Evolutionary conservation across 371 early-diverging fungal genomes (phyloP).

Genomic region (Quaeritorhiza haematococci): DNA sequence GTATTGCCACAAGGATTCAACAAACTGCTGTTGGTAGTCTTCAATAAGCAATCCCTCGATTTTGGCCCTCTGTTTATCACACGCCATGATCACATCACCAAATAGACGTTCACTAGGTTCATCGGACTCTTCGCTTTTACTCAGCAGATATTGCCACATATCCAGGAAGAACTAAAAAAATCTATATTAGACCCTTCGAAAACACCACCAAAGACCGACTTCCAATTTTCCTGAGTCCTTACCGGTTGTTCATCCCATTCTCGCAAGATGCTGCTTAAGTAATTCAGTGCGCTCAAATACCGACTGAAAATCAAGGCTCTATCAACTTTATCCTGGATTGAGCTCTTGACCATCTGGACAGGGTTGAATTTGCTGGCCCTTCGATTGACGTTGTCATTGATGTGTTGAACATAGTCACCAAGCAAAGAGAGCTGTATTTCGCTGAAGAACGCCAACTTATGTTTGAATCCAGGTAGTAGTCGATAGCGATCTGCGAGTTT

Average conservation of each 20-base stretch:
- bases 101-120: conserved; percentile 36
- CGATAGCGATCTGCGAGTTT: conserved; percentile 37
- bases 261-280: conserved; percentile 31
- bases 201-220: neutral
- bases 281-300: conserved; percentile 49
- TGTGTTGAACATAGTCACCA: conserved; percentile 41
- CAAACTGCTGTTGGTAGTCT: conserved; percentile 57
- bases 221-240: conserved; percentile 11
- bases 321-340: conserved; percentile 1
- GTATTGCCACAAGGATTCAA: conserved; percentile 49
- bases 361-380: conserved; percentile 22
- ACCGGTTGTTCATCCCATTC: conserved; percentile 58
- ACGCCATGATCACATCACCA: conserved; percentile 40
- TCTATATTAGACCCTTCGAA: neutral
- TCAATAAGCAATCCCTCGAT: conserved; percentile 50
- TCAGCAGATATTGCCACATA: conserved; percentile 34
- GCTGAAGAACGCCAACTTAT: conserved; percentile 47
- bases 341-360: conserved; percentile 1
- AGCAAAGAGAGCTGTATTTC: conserved; percentile 50
- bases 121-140: conserved; percentile 21
- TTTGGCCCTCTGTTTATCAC: conserved; percentile 34
- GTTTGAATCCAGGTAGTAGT: conserved; percentile 24
- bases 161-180: conserved; percentile 47
- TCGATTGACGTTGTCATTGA: conserved; percentile 46
- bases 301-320: conserved; percentile 34